These are phyloP conservation scores for Rhizopus arrhizus DNA, from an alignment of 371 early-diverging fungal species.

Conservation along the genomic window DNA sequence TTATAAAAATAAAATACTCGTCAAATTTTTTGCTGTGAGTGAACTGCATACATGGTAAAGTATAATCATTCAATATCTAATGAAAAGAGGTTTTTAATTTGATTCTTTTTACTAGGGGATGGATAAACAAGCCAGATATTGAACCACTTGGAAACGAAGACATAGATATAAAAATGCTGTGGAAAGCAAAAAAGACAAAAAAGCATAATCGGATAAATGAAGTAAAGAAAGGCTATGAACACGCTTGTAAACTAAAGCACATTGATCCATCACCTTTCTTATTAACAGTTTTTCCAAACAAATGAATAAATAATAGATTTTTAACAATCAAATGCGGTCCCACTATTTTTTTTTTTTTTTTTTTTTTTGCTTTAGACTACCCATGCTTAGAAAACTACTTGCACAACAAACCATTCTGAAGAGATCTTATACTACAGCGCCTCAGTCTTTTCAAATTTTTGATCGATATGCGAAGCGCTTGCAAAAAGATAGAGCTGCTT, in stretches of 20 bases:
- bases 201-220: slow-evolving; percentile 32
- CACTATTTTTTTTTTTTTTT: background rate
- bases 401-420: background rate
- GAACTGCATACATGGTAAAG: slow-evolving; percentile 44
- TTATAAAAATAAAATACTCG: slow-evolving; percentile 5
- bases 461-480: slow-evolving; percentile 71
- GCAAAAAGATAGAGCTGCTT: slow-evolving; percentile 83
- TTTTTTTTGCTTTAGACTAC: background rate
- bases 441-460: slow-evolving; percentile 67
- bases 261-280: slow-evolving; percentile 22
- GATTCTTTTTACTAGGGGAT: slow-evolving; percentile 39
- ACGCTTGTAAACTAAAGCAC: slow-evolving; percentile 33
- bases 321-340: background rate
- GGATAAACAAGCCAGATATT: slow-evolving; percentile 35
- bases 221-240: slow-evolving; percentile 35
- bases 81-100: background rate
- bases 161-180: slow-evolving; percentile 37
- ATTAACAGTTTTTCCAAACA: background rate
- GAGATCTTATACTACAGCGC: slow-evolving; percentile 20
- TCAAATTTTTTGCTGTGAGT: slow-evolving; percentile 22
- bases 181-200: slow-evolving; percentile 32
- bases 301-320: background rate
- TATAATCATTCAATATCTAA: background rate
- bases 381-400: background rate
- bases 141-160: slow-evolving; percentile 35